phyloP scores from a whole-genome alignment of 2,329 filamentous ascomycete genomes.

The Westerdykella sp. region DNA sequence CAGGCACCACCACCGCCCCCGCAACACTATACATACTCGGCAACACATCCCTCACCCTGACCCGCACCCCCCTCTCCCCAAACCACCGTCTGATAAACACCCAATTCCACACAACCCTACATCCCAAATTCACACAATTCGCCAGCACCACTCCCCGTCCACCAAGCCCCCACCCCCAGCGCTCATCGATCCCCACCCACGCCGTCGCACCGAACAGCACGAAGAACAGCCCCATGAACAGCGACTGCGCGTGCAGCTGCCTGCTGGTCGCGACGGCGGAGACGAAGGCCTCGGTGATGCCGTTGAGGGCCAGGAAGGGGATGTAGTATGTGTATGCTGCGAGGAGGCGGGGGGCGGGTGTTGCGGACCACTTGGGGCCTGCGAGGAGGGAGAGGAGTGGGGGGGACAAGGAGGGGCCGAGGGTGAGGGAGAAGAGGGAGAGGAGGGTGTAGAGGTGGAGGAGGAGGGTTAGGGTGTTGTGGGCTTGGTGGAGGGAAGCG shows the following conservation, averaged over 20 bases:
- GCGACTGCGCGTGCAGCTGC: slow-evolving; percentile 69
- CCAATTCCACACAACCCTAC: slow-evolving; percentile 75
- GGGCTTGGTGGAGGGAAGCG: slow-evolving; percentile 35
- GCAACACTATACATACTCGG: slow-evolving; percentile 29
- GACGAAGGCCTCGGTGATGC: slow-evolving; percentile 87
- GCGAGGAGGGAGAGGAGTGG: slow-evolving; percentile 68
- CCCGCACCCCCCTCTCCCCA: slow-evolving; percentile 10
- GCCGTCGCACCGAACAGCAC: slow-evolving; percentile 67
- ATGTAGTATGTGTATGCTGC: slow-evolving; percentile 87
- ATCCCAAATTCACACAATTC: slow-evolving; percentile 83
- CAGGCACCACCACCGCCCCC: slow-evolving; percentile 33
- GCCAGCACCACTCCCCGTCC: slow-evolving; percentile 77
- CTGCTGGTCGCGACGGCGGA: slow-evolving; percentile 72
- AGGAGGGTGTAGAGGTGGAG: slow-evolving; percentile 69
- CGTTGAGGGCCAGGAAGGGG: slow-evolving; percentile 85
- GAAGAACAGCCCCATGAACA: slow-evolving; percentile 82
- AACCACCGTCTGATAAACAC: slow-evolving; percentile 56
- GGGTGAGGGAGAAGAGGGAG: slow-evolving; percentile 58
- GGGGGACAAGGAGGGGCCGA: slow-evolving; percentile 72
- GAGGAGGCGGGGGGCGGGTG: slow-evolving; percentile 67
- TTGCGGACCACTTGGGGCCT: slow-evolving; percentile 67
- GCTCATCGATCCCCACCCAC: slow-evolving; percentile 51
- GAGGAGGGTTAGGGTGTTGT: slow-evolving; percentile 55
- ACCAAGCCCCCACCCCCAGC: slow-evolving; percentile 60
- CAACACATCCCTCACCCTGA: slow-evolving; percentile 14